Base-by-base conservation (phyloP, 768 basidiomycete species). In the Kwoniella bestiolae region DNA sequence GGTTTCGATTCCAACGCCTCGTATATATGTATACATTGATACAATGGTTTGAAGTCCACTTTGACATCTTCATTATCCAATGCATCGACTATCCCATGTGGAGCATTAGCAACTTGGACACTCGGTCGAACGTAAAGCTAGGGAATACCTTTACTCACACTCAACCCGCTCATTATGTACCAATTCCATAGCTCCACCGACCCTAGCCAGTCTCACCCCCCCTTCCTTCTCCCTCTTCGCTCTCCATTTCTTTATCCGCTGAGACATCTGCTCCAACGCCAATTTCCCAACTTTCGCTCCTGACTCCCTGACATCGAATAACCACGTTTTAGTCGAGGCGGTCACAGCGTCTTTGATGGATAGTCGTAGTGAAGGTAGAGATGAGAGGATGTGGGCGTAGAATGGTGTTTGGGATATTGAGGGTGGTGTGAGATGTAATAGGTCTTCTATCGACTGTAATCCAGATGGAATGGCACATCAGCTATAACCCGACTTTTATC, bases 21-120 rank as follows among this genome's bases (percentile, higher is more conserved):
- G 81, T 98, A 95, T 66, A 97, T 97, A 74, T 96, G 96, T 56
- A 99, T 94, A 79, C 93, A 95, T 82, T 97, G 92, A 73, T 92
- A 95, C 12, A 99, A 82, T 12, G 95, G 94, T 72, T 89, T 90
- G 84, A 99, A 98, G 81, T 97, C 92, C 51, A 99, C 91, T 52
- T 86, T 85, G 31, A 96, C 84, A 68, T 88, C 86, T 60, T 95
- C 92, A 76, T 93, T 94, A 70, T 95, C 88, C n/a, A 98, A 84
- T 2, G 94, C 89, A 79, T 94, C 89, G 79, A 89, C 94, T 97
- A 72, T 35, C 3, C 25, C 16, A 31, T 47, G 32, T 49, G 31
- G n/a, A 56, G 21, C 16, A 32, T 31, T 52, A 53, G 34, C 6
- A 32, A 32, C 28, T 11, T 32, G 28, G 18, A 16, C n/a, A 14